Evolutionary conservation across 306 rosid genomes (phyloP).

Genomic region (Gastrolobium villosum): DNA sequence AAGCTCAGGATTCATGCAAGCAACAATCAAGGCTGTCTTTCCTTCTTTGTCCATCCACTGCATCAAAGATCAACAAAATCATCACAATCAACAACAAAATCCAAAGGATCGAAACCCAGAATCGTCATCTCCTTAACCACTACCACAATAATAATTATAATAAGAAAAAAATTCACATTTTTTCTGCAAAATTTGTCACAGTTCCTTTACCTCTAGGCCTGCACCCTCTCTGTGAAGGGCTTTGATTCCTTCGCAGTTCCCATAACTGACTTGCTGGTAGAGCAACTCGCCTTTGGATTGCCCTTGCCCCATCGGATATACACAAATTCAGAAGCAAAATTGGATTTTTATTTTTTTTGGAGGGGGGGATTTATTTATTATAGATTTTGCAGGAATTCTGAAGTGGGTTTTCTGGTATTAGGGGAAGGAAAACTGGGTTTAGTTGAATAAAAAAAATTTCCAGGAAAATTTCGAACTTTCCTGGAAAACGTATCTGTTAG

Average conservation of each 20-base stretch:
- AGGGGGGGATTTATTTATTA: background rate
- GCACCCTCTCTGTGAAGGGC: conserved; percentile 84
- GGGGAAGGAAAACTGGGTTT: background rate
- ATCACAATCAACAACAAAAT: conserved; percentile 41
- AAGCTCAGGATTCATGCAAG: conserved; percentile 83
- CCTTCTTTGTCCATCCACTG: conserved; percentile 88
- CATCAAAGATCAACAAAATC: conserved; percentile 42
- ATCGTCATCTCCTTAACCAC: conserved; percentile 5
- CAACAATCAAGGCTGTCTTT: conserved; percentile 88
- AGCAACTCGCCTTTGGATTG: conserved; percentile 87
- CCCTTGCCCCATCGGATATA: conserved; percentile 76
- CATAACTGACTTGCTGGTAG: conserved; percentile 85
- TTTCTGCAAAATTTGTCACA: background rate
- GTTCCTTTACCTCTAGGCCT: conserved; percentile 78
- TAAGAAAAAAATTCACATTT: background rate
- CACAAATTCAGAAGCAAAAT: conserved; percentile 35
- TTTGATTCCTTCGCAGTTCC: conserved; percentile 81
- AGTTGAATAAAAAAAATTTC: conserved; percentile 39
- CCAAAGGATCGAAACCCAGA: conserved; percentile 42
- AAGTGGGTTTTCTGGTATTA: background rate
- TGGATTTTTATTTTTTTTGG: background rate
- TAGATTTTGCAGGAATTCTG: conserved; percentile 21
- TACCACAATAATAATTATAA: background rate
- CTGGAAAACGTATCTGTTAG: conserved; percentile 42
- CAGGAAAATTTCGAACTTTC: conserved; percentile 54